Evolutionary conservation across 2,329 filamentous ascomycete species (phyloP), one percentile per base, ranked within the genome.

Genomic region (Fusarium sp.): DNA sequence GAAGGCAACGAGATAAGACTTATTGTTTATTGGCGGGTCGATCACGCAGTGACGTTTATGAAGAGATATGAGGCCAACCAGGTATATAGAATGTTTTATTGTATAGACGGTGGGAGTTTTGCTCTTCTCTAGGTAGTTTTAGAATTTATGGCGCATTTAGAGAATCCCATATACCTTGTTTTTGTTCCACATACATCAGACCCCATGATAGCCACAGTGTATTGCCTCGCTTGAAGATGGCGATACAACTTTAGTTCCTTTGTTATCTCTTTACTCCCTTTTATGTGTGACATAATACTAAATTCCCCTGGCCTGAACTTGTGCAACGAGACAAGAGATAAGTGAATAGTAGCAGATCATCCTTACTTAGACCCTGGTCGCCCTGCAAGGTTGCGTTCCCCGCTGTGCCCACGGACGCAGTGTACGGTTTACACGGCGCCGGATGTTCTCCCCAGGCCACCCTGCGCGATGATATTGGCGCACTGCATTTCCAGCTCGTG

Each of bases 1-100:
- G 44, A 46, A 72, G 69, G 69, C 69, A 71, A 25, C 69, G 22
- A 71, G 65, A 71, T 71, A 71, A 71, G 65, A 41, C 49, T 27
- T 48, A 18, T 45, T 46, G 42, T n/a, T 63, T 40, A 70, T 72
- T 72, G 65, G 69, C 24, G 44, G 41, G 57, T 54, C 24, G 47
- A 63, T 66, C 54, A 72, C 52, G 61, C 51, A 67, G 61, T 72
- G 61, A 72, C 63, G 69, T 63, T 64, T 62, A 47, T 59, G 49
- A 71, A 58, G 68, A 69, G 54, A 69, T 57, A 69, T 71, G 65
- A 71, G 62, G 59, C 65, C 59, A 54, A 53, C 27, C n/a, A 12
- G 18, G 32, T 58, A 52, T 48, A 57, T 71, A 71, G 62, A 74
- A 29, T 49, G 51, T 25, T 25, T 49, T 55, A 30, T 53, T 71